These are phyloP conservation scores for Curvularia verruculosa DNA, from an alignment of 2,329 filamentous ascomycete species.

Conservation along the genomic window DNA sequence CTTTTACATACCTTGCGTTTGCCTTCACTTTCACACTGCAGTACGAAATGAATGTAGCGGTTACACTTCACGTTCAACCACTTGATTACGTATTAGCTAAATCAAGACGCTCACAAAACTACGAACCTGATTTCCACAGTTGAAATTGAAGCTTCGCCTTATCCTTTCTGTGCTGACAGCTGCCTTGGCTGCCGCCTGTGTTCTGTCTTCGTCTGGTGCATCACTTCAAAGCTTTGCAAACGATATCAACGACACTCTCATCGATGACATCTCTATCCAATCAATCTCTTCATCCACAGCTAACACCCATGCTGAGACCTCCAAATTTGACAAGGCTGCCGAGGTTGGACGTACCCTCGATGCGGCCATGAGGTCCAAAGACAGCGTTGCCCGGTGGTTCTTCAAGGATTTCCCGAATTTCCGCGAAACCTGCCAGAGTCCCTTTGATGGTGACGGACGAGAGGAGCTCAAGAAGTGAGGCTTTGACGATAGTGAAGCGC, in stretches of 20 bases:
- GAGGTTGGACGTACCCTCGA: constrained; percentile 10
- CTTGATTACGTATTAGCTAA: neutral
- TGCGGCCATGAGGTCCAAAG: constrained; percentile 15
- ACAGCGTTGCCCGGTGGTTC: constrained; percentile 16
- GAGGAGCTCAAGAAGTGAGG: constrained; percentile 18
- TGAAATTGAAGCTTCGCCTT: constrained; percentile 8
- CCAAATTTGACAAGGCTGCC: constrained; percentile 10
- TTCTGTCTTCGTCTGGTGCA: neutral
- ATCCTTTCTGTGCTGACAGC: neutral
- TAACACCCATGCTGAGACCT: neutral
- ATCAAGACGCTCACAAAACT: too few species aligned
- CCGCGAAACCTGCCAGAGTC: constrained; percentile 9
- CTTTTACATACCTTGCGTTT: constrained; percentile 4
- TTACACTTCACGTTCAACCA: neutral
- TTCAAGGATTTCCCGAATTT: constrained; percentile 15
- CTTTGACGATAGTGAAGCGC: constrained; percentile 12
- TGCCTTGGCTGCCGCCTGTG: neutral
- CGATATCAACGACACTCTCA: neutral
- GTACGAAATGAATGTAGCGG: neutral
- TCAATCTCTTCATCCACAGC: neutral
- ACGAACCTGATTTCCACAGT: too few species aligned
- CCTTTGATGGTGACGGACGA: constrained; percentile 12
- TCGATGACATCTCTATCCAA: neutral
- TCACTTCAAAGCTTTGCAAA: neutral
- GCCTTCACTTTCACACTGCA: neutral